Conservation (phyloP, 495 filamentous ascomycete genomes). For the Pseudomonodictys pantanalensis region DNA sequence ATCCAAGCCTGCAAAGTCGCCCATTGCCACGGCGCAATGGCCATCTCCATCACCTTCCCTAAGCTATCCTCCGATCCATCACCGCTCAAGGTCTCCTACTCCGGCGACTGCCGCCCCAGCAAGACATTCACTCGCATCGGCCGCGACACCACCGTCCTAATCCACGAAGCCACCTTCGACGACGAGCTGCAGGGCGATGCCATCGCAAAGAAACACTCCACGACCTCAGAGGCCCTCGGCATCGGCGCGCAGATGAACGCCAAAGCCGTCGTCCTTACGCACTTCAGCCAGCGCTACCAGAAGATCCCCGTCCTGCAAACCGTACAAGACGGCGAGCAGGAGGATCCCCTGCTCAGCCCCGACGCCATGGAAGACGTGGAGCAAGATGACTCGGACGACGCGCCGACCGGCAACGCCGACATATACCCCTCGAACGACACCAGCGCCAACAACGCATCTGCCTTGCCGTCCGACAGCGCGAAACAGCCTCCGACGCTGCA, state of each 20-base stretch:
- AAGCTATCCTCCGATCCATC: slow-evolving; percentile 12
- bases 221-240: slow-evolving; percentile 75
- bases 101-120: slow-evolving; percentile 86
- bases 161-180: slow-evolving; percentile 96
- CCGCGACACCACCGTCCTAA: slow-evolving; percentile 68
- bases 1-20: slow-evolving; percentile 62
- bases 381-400: slow-evolving; percentile 24
- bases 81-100: slow-evolving; percentile 81
- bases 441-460: no score
- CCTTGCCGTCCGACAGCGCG: no score
- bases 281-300: slow-evolving; percentile 95
- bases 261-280: slow-evolving; percentile 73
- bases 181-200: slow-evolving; percentile 77
- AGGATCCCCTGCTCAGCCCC: slow-evolving; percentile 21
- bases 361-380: slow-evolving; percentile 39
- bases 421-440: background rate
- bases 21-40: slow-evolving; percentile 78
- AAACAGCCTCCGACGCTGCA: background rate
- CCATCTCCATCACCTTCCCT: slow-evolving; percentile 71
- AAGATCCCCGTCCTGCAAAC: slow-evolving; percentile 64
- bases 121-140: slow-evolving; percentile 66
- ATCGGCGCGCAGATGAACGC: slow-evolving; percentile 77
- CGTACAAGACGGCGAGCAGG: slow-evolving; percentile 36
- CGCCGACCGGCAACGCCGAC: slow-evolving; percentile 9
- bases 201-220: slow-evolving; percentile 84